Percentiles rank a stretch among this genome's conserved stretches.
Evolutionary conservation across 2,329 filamentous ascomycete species (phyloP).

Genomic region (Aspergillus sp.): DNA sequence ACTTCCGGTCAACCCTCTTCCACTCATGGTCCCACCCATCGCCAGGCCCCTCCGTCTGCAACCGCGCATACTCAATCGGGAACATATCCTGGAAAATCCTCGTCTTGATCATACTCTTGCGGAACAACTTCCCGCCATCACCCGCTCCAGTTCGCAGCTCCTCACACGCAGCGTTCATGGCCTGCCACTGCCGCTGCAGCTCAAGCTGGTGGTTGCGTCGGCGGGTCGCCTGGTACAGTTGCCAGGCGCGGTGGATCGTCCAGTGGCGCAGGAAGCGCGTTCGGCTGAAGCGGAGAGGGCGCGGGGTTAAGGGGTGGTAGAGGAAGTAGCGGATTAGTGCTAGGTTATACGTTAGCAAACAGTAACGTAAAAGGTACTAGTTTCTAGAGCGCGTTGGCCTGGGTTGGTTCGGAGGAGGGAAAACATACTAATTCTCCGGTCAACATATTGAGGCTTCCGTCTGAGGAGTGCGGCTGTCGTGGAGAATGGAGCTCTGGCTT

Average conservation of each 20-base stretch:
- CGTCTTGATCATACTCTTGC: constrained; percentile 88
- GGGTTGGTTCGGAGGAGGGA: not conserved
- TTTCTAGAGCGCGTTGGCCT: not conserved
- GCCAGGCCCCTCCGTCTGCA: constrained; percentile 77
- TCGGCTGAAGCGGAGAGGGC: constrained; percentile 84
- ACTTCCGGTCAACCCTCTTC: constrained; percentile 60
- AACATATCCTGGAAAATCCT: constrained; percentile 73
- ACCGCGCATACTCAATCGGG: constrained; percentile 80
- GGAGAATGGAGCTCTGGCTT: constrained; percentile 35
- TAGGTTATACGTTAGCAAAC: constrained; percentile 30
- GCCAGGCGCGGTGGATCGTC: constrained; percentile 98
- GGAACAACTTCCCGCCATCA: constrained; percentile 66
- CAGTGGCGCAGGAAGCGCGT: constrained; percentile 89
- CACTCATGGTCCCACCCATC: constrained; percentile 92
- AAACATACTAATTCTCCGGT: constrained; percentile 47
- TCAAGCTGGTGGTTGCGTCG: constrained; percentile 65
- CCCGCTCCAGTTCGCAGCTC: constrained; percentile 62
- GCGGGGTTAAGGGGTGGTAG: constrained; percentile 65
- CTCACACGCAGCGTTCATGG: constrained; percentile 84
- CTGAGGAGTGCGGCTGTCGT: constrained; percentile 40
- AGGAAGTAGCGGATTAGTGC: constrained; percentile 70
- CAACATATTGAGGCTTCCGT: constrained; percentile 36
- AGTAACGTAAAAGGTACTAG: constrained; percentile 11
- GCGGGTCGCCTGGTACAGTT: constrained; percentile 71
- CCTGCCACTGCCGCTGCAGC: constrained; percentile 75